phyloP scores from a whole-genome alignment of 169 alveolate genomes.

The Plasmodium yoelii region DNA sequence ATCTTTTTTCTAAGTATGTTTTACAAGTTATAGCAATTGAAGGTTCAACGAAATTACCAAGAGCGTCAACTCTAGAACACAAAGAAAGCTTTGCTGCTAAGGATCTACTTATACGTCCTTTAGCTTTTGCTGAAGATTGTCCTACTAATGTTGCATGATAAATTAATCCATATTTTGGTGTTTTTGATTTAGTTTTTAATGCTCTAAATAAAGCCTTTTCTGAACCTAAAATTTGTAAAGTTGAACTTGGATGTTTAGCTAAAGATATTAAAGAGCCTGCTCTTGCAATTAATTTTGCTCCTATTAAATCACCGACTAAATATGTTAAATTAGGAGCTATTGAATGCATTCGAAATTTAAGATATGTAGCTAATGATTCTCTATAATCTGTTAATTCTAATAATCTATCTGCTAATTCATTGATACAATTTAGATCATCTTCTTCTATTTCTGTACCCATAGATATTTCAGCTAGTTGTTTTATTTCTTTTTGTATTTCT shows the following conservation, averaged over 20 bases:
- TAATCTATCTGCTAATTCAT: conserved; percentile 95
- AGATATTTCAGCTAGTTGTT: conserved; percentile 98
- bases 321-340: conserved; percentile 99
- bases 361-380: conserved; percentile 93
- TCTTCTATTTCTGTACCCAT: conserved; percentile 99
- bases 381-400: conserved; percentile 97
- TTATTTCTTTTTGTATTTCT: conserved; percentile 96
- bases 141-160: conserved; percentile 99
- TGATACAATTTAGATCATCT: conserved; percentile 95
- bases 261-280: conserved; percentile 98
- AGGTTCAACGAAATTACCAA: conserved; percentile 94
- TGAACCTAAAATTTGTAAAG: conserved; percentile 99
- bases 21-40: conserved; percentile 94
- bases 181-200: conserved; percentile 96
- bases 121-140: conserved; percentile 97
- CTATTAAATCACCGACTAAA: conserved; percentile 99
- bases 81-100: conserved; percentile 99
- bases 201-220: conserved; percentile 99
- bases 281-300: conserved; percentile 99
- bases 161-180: conserved; percentile 99
- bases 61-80: conserved; percentile 99
- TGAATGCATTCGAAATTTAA: conserved; percentile 98
- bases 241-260: conserved; percentile 99
- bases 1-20: conserved; percentile 93
- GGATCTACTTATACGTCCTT: conserved; percentile 98